phyloP scores from a whole-genome alignment of 1,139 yeast genomes.

The Trichomonascaceae sp. region DNA sequence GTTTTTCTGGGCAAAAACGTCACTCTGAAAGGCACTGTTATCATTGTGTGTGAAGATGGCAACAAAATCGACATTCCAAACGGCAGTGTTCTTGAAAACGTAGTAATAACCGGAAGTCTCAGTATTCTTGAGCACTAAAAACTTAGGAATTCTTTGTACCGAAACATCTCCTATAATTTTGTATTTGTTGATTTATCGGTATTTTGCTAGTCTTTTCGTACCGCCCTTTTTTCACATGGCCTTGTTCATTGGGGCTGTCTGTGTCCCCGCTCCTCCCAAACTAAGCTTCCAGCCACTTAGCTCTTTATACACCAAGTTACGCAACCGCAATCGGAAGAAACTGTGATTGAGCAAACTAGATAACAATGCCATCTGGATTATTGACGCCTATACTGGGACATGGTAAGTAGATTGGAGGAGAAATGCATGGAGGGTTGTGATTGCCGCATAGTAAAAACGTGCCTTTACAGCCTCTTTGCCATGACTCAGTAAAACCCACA shows the following conservation, averaged over 20 bases:
- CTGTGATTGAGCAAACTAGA: not conserved
- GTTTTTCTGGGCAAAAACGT: slow-evolving; percentile 88
- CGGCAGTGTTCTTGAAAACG: slow-evolving; percentile 90
- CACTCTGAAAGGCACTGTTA: slow-evolving; percentile 92
- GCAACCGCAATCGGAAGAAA: not conserved
- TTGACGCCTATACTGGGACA: slow-evolving; percentile 9
- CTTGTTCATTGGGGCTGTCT: not conserved
- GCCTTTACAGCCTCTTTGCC: not conserved
- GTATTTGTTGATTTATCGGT: not conserved
- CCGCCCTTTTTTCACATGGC: not conserved
- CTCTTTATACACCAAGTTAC: not conserved
- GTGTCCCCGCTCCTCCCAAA: not conserved
- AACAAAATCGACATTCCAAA: slow-evolving; percentile 96
- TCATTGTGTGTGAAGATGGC: slow-evolving; percentile 95
- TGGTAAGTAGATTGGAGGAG: slow-evolving; percentile 6
- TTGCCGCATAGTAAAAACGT: not conserved
- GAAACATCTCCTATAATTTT: not conserved
- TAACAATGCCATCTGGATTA: slow-evolving; percentile 10
- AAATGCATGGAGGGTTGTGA: not conserved
- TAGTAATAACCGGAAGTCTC: slow-evolving; percentile 93
- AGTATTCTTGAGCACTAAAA: slow-evolving; percentile 84
- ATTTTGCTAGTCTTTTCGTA: not conserved
- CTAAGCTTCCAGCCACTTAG: not conserved
- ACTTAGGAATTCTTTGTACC: not conserved
- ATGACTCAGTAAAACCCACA: not conserved